A percentile compares a stretch with the other conserved stretches of the same genome.
Conservation (phyloP, 2,329 filamentous ascomycete species). For the Xylaria hypoxylon region DNA sequence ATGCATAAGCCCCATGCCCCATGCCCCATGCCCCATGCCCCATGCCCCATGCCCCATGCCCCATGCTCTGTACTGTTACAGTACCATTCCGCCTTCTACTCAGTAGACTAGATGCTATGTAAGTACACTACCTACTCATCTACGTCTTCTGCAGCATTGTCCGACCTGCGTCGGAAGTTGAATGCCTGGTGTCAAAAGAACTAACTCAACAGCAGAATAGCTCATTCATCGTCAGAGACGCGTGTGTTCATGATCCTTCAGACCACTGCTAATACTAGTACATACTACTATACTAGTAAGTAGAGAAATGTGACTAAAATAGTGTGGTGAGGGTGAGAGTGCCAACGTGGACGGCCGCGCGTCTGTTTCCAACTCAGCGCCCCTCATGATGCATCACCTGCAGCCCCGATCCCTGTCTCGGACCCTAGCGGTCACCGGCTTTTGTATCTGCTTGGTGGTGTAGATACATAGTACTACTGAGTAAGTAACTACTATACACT, state of each 20-base stretch:
- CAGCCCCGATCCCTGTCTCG: slow-evolving; percentile 23
- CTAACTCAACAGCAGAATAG: neutral
- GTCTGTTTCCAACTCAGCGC: slow-evolving; percentile 23
- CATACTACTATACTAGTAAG: too few species aligned
- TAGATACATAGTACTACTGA: neutral
- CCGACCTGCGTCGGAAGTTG: neutral
- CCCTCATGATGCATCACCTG: neutral
- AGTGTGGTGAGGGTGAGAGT: slow-evolving; percentile 4
- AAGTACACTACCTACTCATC: neutral
- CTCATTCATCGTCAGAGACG: slow-evolving; percentile 1
- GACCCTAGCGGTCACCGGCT: slow-evolving; percentile 6
- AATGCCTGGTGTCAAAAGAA: neutral
- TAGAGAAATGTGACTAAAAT: slow-evolving; percentile 17
- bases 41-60: too few species aligned
- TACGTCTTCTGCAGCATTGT: neutral
- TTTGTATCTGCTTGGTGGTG: neutral
- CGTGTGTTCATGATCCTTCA: slow-evolving; percentile 3
- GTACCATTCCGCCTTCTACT: too few species aligned
- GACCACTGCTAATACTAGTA: too few species aligned
- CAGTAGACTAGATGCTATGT: neutral
- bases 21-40: too few species aligned
- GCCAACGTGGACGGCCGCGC: slow-evolving; percentile 34
- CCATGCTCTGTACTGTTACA: too few species aligned
- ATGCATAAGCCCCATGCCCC: neutral
- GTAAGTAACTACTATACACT: too few species aligned